phyloP scores from a whole-genome alignment of 2,329 filamentous ascomycete species.

The Dichotomopilus funicola region DNA sequence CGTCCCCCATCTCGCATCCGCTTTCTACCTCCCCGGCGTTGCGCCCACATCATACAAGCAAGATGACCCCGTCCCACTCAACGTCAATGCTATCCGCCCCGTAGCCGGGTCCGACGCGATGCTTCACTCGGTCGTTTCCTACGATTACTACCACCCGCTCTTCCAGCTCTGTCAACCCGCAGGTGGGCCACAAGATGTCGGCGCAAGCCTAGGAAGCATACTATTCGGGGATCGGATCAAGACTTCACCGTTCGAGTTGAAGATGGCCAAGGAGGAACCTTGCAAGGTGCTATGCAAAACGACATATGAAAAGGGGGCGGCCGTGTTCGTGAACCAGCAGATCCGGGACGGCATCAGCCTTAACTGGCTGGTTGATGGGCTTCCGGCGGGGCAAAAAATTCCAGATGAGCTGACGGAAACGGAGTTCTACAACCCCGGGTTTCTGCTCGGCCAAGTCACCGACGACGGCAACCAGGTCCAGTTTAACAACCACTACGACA shows the following conservation, averaged over 20 bases:
- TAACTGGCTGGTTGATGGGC: conserved; percentile 92
- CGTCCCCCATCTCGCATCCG: conserved; percentile 51
- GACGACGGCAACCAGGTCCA: conserved; percentile 48
- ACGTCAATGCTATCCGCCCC: conserved; percentile 89
- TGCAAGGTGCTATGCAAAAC: conserved; percentile 75
- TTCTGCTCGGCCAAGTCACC: conserved; percentile 62
- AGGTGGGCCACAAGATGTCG: conserved; percentile 68
- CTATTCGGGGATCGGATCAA: conserved; percentile 95
- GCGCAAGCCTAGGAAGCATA: conserved; percentile 91
- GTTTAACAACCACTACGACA: conserved; percentile 95
- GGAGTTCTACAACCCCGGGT: conserved; percentile 86
- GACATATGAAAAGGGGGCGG: conserved; percentile 56
- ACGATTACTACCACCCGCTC: conserved; percentile 85
- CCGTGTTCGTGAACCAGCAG: conserved; percentile 73
- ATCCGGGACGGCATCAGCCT: conserved; percentile 84
- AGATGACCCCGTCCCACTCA: conserved; percentile 74
- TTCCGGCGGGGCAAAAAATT: conserved; percentile 82
- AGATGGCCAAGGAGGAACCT: conserved; percentile 79
- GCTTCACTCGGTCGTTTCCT: conserved; percentile 87
- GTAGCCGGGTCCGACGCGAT: conserved; percentile 70
- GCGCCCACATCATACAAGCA: conserved; percentile 85
- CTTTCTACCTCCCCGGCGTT: conserved; percentile 95
- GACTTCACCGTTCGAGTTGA: conserved; percentile 87
- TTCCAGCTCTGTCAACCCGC: conserved; percentile 86
- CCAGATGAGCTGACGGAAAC: conserved; percentile 68